Evolutionary conservation across 441 rosid genomes (phyloP).

Genomic region (Arabidopsis hybrid): DNA sequence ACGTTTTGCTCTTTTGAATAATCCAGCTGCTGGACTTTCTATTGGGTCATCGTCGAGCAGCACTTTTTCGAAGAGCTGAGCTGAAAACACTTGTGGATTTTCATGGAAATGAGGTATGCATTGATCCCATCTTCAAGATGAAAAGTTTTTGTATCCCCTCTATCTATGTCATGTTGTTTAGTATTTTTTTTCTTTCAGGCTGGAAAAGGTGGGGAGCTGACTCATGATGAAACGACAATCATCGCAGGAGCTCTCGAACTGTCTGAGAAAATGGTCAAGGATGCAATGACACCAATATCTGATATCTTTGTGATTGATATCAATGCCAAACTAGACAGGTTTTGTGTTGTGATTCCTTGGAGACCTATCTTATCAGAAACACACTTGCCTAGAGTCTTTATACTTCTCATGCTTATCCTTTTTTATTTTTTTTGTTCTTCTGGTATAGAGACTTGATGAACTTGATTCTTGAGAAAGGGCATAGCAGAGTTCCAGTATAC

Average conservation of each 20-base stretch:
- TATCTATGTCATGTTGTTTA: conserved; percentile 42
- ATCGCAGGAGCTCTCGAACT: conserved; percentile 97
- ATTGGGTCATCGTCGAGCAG: conserved; percentile 72
- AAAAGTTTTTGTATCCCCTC: conserved; percentile 26
- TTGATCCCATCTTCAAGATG: conserved; percentile 22
- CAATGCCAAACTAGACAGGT: conserved; percentile 76
- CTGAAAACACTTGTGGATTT: conserved; percentile 85
- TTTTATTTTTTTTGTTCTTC: conserved; percentile 26
- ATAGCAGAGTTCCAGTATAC: conserved; percentile 91
- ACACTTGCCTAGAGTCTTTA: conserved; percentile 21
- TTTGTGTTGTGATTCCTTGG: conserved; percentile 41
- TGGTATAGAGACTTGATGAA: conserved; percentile 72
- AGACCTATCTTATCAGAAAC: conserved; percentile 13
- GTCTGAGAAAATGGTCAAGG: conserved; percentile 74
- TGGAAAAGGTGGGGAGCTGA: conserved; percentile 94
- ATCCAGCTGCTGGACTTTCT: conserved; percentile 70
- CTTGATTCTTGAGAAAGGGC: conserved; percentile 85
- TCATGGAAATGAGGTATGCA: conserved; percentile 74
- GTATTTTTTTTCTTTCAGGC: conserved; percentile 57
- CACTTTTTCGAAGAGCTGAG: conserved; percentile 89
- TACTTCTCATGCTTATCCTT: conserved; percentile 19
- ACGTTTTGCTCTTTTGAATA: background rate
- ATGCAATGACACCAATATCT: conserved; percentile 87
- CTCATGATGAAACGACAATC: conserved; percentile 88
- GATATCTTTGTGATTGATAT: conserved; percentile 85